Conservation (phyloP, 108 stramenopile species). For the Hondaea fermentalgiana region DNA sequence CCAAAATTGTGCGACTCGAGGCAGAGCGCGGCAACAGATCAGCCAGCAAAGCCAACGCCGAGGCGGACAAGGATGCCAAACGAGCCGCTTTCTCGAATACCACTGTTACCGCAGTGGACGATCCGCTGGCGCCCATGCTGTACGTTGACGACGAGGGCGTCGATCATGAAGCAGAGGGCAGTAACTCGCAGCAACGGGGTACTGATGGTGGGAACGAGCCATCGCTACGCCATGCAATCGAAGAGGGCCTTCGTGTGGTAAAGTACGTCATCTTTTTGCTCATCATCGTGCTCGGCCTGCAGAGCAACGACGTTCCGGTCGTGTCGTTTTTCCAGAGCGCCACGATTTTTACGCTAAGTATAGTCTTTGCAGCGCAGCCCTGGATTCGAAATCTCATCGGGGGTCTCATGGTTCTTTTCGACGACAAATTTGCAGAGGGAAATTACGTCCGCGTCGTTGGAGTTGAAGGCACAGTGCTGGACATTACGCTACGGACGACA, state of each 20-base stretch:
- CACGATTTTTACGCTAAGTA: background rate
- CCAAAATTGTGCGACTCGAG: background rate
- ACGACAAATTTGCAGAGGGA: background rate
- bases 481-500: background rate
- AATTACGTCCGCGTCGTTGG: background rate
- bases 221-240: background rate
- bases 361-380: slow-evolving; percentile 8
- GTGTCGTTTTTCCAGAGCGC: slow-evolving; percentile 2
- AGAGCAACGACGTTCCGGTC: slow-evolving; percentile 1
- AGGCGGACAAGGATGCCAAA: background rate
- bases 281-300: background rate
- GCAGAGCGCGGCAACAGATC: background rate
- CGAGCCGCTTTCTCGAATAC: background rate
- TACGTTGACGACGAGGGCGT: background rate
- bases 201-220: background rate
- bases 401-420: background rate
- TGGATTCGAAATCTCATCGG: slow-evolving; percentile 5
- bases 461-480: background rate
- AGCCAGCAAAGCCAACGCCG: background rate
- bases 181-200: background rate
- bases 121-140: background rate
- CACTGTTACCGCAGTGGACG: background rate
- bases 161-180: background rate
- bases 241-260: background rate
- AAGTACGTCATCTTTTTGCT: background rate